Evolutionary conservation across 495 filamentous ascomycete species (phyloP).

Genomic region (Stereocaulon alpinum): DNA sequence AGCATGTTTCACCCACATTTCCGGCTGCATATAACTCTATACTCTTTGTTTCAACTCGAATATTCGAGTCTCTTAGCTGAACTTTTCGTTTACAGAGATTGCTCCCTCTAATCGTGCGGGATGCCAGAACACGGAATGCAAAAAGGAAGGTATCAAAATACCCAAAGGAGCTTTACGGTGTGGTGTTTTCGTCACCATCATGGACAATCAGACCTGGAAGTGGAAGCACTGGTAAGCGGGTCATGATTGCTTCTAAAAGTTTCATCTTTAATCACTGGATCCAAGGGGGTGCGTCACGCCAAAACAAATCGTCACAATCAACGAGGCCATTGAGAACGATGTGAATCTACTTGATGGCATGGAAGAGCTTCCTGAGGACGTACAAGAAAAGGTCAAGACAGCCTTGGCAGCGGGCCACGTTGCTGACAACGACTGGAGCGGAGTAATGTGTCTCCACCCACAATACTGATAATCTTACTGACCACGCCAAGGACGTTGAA

Average conservation of each 20-base stretch:
- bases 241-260: slow-evolving; percentile 4
- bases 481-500: slow-evolving; percentile 48
- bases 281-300: slow-evolving; percentile 75
- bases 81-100: slow-evolving; percentile 38
- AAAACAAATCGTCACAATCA: slow-evolving; percentile 45
- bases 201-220: slow-evolving; percentile 40
- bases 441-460: slow-evolving; percentile 38
- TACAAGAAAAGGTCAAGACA: slow-evolving; percentile 50
- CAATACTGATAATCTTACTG: slow-evolving; percentile 6
- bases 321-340: slow-evolving; percentile 33
- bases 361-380: slow-evolving; percentile 54
- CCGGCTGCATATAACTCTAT: not conserved
- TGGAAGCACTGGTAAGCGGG: slow-evolving; percentile 70
- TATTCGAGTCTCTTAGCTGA: not conserved
- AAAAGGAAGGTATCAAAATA: slow-evolving; percentile 54
- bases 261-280: not conserved
- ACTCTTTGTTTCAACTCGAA: not conserved
- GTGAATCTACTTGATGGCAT: slow-evolving; percentile 53
- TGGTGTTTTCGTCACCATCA: slow-evolving; percentile 52
- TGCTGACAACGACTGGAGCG: slow-evolving; percentile 66
- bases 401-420: slow-evolving; percentile 63
- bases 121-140: slow-evolving; percentile 60
- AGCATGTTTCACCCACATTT: not conserved
- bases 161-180: slow-evolving; percentile 64
- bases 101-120: slow-evolving; percentile 50